Conservation (phyloP, 805 yeast genomes). For the Saccharomycopsis sp. region DNA sequence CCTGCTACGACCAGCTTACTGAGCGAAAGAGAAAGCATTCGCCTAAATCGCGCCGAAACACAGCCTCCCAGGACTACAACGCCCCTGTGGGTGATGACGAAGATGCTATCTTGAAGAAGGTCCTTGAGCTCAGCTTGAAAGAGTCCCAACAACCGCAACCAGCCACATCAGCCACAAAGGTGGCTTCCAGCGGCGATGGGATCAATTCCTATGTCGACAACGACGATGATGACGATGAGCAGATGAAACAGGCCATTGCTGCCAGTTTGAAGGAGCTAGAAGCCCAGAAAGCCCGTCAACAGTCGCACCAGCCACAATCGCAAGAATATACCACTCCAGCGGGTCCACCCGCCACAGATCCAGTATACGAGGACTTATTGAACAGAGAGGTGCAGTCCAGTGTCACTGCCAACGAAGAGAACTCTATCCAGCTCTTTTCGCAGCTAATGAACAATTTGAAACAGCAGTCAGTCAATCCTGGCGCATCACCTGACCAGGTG, state of each 20-base stretch:
- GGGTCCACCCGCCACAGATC: slow-evolving; percentile 15
- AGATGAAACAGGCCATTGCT: slow-evolving; percentile 88
- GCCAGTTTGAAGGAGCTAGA: slow-evolving; percentile 79
- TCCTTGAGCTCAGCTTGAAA: slow-evolving; percentile 70
- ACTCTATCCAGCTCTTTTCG: slow-evolving; percentile 60
- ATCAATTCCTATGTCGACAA: slow-evolving; percentile 14
- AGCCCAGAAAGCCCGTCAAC: slow-evolving; percentile 25
- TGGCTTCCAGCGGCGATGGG: slow-evolving; percentile 13
- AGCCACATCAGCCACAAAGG: slow-evolving; percentile 26
- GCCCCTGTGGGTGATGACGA: slow-evolving; percentile 40
- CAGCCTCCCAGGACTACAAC: slow-evolving; percentile 21
- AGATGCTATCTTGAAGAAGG: slow-evolving; percentile 70
- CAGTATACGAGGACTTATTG: slow-evolving; percentile 11
- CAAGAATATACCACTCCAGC: slow-evolving; percentile 22
- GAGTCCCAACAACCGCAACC: slow-evolving; percentile 37
- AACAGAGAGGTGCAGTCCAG: slow-evolving; percentile 11
- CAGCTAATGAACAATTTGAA: slow-evolving; percentile 52
- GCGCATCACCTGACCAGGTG: slow-evolving; percentile 20
- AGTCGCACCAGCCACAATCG: neutral
- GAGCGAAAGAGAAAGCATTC: slow-evolving; percentile 29
- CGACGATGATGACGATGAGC: slow-evolving; percentile 71
- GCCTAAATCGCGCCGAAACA: slow-evolving; percentile 22
- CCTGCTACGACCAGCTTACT: slow-evolving; percentile 63
- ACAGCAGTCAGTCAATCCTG: slow-evolving; percentile 24
- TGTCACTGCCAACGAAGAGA: slow-evolving; percentile 59